phyloP scores from a whole-genome alignment of 257 asterid genomes.

The Nicotiana otophora region DNA sequence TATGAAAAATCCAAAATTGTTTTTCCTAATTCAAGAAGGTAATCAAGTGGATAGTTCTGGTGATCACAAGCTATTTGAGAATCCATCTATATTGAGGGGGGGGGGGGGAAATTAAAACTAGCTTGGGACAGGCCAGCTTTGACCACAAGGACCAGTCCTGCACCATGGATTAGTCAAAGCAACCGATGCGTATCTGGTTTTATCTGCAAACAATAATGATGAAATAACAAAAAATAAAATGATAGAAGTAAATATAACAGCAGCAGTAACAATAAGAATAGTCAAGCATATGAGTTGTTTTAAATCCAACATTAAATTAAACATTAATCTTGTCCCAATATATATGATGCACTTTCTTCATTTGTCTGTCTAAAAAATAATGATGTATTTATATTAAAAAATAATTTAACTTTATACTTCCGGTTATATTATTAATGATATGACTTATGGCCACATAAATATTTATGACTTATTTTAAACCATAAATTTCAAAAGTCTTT shows the following conservation, averaged over 20 bases:
- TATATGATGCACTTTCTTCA: too few species aligned
- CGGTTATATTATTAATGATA: too few species aligned
- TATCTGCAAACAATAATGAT: background rate
- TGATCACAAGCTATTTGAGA: background rate
- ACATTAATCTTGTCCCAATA: too few species aligned
- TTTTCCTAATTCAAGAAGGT: slow-evolving; percentile 1
- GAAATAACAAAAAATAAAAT: background rate
- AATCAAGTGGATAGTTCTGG: background rate
- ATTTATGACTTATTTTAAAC: too few species aligned
- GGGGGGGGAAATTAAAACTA: background rate
- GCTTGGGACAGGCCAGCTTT: background rate
- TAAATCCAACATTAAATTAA: too few species aligned
- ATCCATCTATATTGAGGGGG: background rate
- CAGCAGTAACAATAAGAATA: background rate
- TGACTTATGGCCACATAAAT: too few species aligned
- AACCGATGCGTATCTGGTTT: background rate
- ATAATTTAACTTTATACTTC: too few species aligned
- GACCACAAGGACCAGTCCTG: background rate
- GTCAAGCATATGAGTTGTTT: too few species aligned
- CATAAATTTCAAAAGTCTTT: too few species aligned
- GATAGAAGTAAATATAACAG: background rate
- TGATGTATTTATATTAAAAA: too few species aligned
- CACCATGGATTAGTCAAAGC: background rate
- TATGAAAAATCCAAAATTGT: background rate
- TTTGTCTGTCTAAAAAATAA: too few species aligned